phyloP scores from a whole-genome alignment of 2,329 filamentous ascomycete species.

The Fusarium anthophilum region DNA sequence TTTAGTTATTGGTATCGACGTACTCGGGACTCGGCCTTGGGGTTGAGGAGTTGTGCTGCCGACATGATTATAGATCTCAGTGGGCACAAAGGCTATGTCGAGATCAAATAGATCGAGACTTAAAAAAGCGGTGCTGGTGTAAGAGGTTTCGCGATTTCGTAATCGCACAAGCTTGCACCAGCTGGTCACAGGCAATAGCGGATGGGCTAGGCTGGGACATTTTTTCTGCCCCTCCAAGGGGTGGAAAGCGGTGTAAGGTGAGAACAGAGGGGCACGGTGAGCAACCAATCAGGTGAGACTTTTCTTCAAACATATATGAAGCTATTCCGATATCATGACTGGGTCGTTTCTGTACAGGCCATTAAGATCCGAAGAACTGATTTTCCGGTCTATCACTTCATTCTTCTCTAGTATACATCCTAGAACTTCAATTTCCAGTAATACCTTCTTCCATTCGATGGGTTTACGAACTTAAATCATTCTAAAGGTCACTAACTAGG shows the following conservation, averaged over 20 bases:
- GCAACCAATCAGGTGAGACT: slow-evolving; percentile 18
- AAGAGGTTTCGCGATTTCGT: slow-evolving; percentile 43
- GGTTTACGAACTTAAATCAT: neutral
- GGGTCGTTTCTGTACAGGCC: neutral
- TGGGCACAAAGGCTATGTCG: slow-evolving; percentile 35
- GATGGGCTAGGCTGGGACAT: slow-evolving; percentile 44
- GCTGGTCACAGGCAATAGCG: slow-evolving; percentile 44
- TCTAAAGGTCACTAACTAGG: neutral
- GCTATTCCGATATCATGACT: neutral
- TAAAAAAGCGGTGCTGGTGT: slow-evolving; percentile 29
- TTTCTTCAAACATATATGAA: neutral
- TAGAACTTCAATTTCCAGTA: neutral
- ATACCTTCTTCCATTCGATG: neutral
- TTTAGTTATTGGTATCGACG: slow-evolving; percentile 49
- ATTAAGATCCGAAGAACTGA: neutral
- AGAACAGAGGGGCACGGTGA: slow-evolving; percentile 29
- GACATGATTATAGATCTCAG: slow-evolving; percentile 71
- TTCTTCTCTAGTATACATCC: neutral
- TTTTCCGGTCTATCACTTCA: neutral
- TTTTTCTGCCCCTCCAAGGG: slow-evolving; percentile 47
- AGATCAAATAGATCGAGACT: slow-evolving; percentile 30
- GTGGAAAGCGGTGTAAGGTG: slow-evolving; percentile 47
- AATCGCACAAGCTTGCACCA: slow-evolving; percentile 45
- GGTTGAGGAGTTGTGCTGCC: slow-evolving; percentile 96
- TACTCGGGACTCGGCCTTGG: slow-evolving; percentile 97